Evolutionary conservation across 768 basidiomycete species (phyloP).

Genomic region (Lactarius pseudohatsudake): DNA sequence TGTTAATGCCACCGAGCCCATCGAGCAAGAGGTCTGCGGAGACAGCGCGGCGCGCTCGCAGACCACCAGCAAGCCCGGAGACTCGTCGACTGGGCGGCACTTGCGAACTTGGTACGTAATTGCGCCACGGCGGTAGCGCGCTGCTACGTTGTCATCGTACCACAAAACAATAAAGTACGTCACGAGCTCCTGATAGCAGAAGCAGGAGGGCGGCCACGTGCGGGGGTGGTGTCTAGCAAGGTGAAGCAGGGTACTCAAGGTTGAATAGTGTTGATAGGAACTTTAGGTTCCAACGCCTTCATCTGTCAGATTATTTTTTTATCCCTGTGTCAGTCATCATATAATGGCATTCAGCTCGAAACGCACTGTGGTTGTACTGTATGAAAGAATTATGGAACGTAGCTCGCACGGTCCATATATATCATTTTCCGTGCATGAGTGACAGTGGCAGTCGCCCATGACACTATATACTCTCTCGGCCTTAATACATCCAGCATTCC

Average conservation of each 20-base stretch:
- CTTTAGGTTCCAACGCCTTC: background rate
- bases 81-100: background rate
- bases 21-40: background rate
- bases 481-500: background rate
- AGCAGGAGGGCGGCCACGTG: background rate
- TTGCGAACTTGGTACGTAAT: background rate
- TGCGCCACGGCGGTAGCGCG: background rate
- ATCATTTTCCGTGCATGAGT: slow-evolving; percentile 19
- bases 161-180: background rate
- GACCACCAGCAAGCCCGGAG: background rate
- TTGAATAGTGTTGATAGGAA: background rate
- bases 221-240: background rate
- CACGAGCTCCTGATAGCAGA: background rate
- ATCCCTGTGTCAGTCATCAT: background rate
- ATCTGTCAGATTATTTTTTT: background rate
- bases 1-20: background rate
- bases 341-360: slow-evolving; percentile 1
- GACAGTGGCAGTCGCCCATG: background rate
- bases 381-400: background rate
- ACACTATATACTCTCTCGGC: background rate
- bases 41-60: background rate
- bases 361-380: background rate
- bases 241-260: background rate
- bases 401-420: background rate
- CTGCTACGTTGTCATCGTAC: slow-evolving; percentile 1